Evolutionary conservation across 2,329 filamentous ascomycete genomes (phyloP).

Genomic region (Aspergillus udagawae): DNA sequence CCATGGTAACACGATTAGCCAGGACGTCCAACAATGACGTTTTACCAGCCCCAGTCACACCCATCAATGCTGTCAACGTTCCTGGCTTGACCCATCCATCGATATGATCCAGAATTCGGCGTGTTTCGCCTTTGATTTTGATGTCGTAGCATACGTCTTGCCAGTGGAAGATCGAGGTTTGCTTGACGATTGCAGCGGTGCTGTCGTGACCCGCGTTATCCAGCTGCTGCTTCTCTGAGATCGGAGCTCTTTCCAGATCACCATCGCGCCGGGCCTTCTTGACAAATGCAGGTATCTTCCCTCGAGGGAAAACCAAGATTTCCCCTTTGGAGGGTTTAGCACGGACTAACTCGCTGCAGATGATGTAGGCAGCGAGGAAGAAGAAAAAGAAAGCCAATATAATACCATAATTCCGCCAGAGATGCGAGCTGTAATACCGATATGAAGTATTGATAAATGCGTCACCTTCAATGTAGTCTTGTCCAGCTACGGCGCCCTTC

Average conservation of each 20-base stretch:
- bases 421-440: constrained; percentile 53
- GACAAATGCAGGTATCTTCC: constrained; percentile 54
- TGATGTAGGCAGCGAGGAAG: constrained; percentile 58
- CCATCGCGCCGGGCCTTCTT: constrained; percentile 20
- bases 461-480: constrained; percentile 54
- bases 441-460: constrained; percentile 53
- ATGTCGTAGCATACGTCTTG: constrained; percentile 77
- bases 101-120: constrained; percentile 75
- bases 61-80: constrained; percentile 84
- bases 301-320: constrained; percentile 67
- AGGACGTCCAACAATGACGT: constrained; percentile 83
- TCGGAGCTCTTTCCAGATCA: constrained; percentile 18
- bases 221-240: constrained; percentile 52
- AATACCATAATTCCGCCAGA: constrained; percentile 68
- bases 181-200: constrained; percentile 67
- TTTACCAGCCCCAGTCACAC: constrained; percentile 84
- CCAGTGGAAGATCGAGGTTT: constrained; percentile 79
- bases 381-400: constrained; percentile 59
- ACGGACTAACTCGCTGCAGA: constrained; percentile 56
- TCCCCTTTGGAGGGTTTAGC: constrained; percentile 71
- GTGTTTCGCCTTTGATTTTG: constrained; percentile 68
- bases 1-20: constrained; percentile 78
- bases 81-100: constrained; percentile 92
- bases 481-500: constrained; percentile 55
- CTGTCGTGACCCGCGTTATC: constrained; percentile 69